Conservation (phyloP, 139 green algal genomes). For the Pleodorina starrii region DNA sequence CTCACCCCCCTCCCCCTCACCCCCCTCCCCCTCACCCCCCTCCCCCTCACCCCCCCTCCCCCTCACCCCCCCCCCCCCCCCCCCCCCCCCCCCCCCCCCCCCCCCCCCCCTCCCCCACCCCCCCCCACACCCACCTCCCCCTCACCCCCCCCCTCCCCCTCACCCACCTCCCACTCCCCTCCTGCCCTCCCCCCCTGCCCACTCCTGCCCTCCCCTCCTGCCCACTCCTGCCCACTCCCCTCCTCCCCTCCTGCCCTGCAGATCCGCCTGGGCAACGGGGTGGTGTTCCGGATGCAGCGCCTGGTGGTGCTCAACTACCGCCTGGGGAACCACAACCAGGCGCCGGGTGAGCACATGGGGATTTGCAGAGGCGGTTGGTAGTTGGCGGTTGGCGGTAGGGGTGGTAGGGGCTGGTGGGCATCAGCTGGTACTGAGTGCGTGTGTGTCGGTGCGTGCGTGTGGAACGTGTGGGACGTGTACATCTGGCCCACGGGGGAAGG, state of each 20-base stretch:
- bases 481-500: no score
- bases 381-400: no score
- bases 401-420: no score
- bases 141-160: not conserved
- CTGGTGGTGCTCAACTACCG: not conserved
- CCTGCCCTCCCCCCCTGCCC: not conserved
- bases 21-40: no score
- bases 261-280: not conserved
- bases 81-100: no score
- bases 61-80: no score
- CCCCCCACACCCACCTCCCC: not conserved
- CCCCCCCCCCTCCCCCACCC: not conserved
- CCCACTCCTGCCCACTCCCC: not conserved
- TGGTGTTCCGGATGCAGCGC: not conserved
- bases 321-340: constrained; percentile 18
- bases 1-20: no score
- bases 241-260: not conserved
- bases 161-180: not conserved
- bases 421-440: no score
- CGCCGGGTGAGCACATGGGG: constrained; percentile 2
- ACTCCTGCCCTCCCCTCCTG: not conserved
- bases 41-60: no score
- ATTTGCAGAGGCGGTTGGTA: no score
- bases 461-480: no score
- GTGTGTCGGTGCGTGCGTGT: no score